Base-by-base conservation (phyloP, 148 eudicot genomes). In the Arbutus unedo region DNA sequence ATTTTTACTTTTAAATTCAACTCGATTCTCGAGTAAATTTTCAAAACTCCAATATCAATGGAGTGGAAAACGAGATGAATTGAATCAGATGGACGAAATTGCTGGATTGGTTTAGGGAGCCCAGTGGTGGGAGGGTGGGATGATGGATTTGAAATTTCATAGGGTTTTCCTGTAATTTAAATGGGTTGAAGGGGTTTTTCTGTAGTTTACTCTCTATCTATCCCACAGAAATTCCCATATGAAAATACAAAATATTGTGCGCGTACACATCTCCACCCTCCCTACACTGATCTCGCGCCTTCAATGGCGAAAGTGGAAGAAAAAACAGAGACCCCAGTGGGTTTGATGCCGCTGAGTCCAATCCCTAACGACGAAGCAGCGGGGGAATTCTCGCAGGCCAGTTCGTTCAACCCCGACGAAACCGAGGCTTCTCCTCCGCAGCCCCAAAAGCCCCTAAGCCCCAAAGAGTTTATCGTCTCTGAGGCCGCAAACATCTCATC, bases 401-500 rank as follows among this genome's bases (percentile, higher is more conserved):
- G 89, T 79, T 82, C 88, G 9, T 76, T 83, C n/a, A 85, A 82
- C 51, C 87, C 83, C 4, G 79, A 55, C 57, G 84, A 85, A 67
- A 73, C 13, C 11, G 78, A 82, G 25, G 62, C 57, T 13, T 82
- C 94, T 56, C 77, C 89, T 56, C 62, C 79, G 38, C 38, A 31
- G 51, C 64, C 89, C 10, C 82, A 79, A 72, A 89, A 85, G 64
- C 68, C 81, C n/a, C 48, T 25, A 4, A 82, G 48, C 23, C 89
- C 90, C 11, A 82, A 83, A 57, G 95, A 93, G 0, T 85, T 88
- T 48, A 91, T 95, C 13, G 48, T 84, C 7, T 85, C 91, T 0
- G 93, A 90, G n/a, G 98, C 98, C 14, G 57, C 92, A 0, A 90
- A 86, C 45, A 84, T 92, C 53, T 94, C 95, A 4, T 85, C 91